Conservation (phyloP, 2,329 filamentous ascomycete species). For the Annulohypoxylon truncatum region DNA sequence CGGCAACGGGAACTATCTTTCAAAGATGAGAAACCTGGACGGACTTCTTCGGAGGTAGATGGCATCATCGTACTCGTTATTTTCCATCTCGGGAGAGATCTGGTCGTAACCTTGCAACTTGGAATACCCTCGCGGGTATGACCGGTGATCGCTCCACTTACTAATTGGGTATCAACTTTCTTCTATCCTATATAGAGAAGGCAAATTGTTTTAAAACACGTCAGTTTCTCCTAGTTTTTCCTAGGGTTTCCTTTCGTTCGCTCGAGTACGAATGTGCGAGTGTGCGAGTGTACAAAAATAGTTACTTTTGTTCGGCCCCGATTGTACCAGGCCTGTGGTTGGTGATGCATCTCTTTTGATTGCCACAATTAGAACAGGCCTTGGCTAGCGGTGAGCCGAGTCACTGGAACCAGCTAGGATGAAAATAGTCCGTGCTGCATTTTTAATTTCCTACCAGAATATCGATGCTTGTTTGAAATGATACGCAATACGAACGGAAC, state of each 20-base stretch:
- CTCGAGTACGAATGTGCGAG: conserved; percentile 1
- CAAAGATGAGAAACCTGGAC: neutral
- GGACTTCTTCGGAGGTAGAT: conserved; percentile 6
- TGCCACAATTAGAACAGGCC: conserved; percentile 17
- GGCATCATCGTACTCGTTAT: conserved; percentile 3
- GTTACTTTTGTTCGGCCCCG: conserved; percentile 13
- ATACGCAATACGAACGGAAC: conserved; percentile 10
- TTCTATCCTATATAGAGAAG: conserved; percentile 17
- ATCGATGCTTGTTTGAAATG: neutral
- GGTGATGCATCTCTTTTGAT: neutral
- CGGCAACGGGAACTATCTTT: conserved; percentile 3
- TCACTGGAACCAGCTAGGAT: neutral
- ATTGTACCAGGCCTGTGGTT: neutral
- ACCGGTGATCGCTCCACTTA: conserved; percentile 16
- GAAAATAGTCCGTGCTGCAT: conserved; percentile 1
- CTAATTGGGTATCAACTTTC: conserved; percentile 14
- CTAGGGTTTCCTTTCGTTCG: neutral
- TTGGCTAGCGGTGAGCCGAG: conserved; percentile 10
- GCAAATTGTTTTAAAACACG: conserved; percentile 21
- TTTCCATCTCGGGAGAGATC: conserved; percentile 21
- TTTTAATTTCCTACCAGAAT: neutral
- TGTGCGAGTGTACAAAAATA: neutral
- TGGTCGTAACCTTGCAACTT: conserved; percentile 10
- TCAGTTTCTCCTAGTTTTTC: conserved; percentile 1
- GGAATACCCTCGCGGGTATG: neutral